A percentile compares a stretch with the other conserved stretches of the same genome.
phyloP scores from a whole-genome alignment of 2,329 filamentous ascomycete species.

The Remersonia thermophila region DNA sequence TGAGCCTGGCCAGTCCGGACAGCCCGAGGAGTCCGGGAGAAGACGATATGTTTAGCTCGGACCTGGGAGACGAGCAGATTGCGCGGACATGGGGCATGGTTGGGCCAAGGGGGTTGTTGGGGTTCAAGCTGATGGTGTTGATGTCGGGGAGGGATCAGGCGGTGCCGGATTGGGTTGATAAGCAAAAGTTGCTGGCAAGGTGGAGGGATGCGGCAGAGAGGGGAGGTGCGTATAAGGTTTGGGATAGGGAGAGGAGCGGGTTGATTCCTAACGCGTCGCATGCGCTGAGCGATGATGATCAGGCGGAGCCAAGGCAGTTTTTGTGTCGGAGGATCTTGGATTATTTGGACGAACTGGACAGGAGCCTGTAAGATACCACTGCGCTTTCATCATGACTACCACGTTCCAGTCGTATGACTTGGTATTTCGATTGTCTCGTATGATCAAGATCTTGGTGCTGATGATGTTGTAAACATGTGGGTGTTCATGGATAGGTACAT shows the following conservation, averaged over 20 bases:
- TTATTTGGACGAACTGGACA: constrained; percentile 8
- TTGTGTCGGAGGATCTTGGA: constrained; percentile 10
- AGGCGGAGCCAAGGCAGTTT: constrained; percentile 25
- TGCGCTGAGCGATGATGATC: constrained; percentile 34
- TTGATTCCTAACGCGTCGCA: constrained; percentile 36
- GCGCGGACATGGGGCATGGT: constrained; percentile 51
- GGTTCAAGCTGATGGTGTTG: constrained; percentile 48
- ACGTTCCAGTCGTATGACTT: too few species aligned
- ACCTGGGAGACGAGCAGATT: constrained; percentile 48
- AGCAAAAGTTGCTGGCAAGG: constrained; percentile 40
- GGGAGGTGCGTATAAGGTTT: constrained; percentile 23
- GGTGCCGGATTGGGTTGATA: constrained; percentile 48
- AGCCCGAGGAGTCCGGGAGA: constrained; percentile 44
- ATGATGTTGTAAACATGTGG: too few species aligned
- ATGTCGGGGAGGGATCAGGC: constrained; percentile 54
- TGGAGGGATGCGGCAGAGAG: constrained; percentile 38
- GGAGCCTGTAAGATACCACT: too few species aligned
- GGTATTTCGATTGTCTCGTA: too few species aligned
- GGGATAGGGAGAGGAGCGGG: constrained; percentile 35
- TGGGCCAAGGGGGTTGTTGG: constrained; percentile 26
- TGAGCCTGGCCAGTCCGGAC: constrained; percentile 34
- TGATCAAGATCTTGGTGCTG: too few species aligned
- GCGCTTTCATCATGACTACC: too few species aligned
- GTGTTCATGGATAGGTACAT: too few species aligned
- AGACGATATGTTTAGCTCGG: constrained; percentile 77